A percentile compares a stretch with the other conserved stretches of the same genome.
Evolutionary conservation across 805 yeast species (phyloP).

Genomic region (Metschnikowia arizonensis): DNA sequence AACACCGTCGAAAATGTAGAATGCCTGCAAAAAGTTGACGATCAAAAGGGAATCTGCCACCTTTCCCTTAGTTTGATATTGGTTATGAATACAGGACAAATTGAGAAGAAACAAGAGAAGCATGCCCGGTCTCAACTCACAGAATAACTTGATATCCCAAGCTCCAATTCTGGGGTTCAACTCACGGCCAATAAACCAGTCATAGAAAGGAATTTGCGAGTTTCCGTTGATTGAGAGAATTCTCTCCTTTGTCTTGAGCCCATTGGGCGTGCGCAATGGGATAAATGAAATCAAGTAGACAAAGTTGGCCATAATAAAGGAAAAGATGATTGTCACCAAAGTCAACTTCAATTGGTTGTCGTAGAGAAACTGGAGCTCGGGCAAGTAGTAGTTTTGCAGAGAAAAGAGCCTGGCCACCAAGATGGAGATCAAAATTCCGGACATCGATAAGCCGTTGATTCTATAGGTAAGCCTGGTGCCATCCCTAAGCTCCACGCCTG

Average conservation of each 20-base stretch:
- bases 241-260: slow-evolving; percentile 54
- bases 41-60: slow-evolving; percentile 70
- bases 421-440: slow-evolving; percentile 32
- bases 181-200: slow-evolving; percentile 97
- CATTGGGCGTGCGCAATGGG: slow-evolving; percentile 50
- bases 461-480: slow-evolving; percentile 67
- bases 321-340: slow-evolving; percentile 57
- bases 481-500: slow-evolving; percentile 74
- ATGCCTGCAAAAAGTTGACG: slow-evolving; percentile 65
- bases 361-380: slow-evolving; percentile 77
- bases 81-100: slow-evolving; percentile 75
- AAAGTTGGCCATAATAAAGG: slow-evolving; percentile 57
- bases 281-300: slow-evolving; percentile 68
- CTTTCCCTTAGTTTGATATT: slow-evolving; percentile 56
- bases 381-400: slow-evolving; percentile 51
- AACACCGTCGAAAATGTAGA: slow-evolving; percentile 88
- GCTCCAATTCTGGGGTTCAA: slow-evolving; percentile 83
- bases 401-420: slow-evolving; percentile 50
- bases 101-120: slow-evolving; percentile 79
- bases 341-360: slow-evolving; percentile 63
- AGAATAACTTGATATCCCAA: slow-evolving; percentile 85
- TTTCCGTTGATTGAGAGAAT: slow-evolving; percentile 86
- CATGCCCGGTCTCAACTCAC: slow-evolving; percentile 94
- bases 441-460: slow-evolving; percentile 72
- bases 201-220: slow-evolving; percentile 68